phyloP scores from a whole-genome alignment of 768 basidiomycete genomes.

The Russula foetens region DNA sequence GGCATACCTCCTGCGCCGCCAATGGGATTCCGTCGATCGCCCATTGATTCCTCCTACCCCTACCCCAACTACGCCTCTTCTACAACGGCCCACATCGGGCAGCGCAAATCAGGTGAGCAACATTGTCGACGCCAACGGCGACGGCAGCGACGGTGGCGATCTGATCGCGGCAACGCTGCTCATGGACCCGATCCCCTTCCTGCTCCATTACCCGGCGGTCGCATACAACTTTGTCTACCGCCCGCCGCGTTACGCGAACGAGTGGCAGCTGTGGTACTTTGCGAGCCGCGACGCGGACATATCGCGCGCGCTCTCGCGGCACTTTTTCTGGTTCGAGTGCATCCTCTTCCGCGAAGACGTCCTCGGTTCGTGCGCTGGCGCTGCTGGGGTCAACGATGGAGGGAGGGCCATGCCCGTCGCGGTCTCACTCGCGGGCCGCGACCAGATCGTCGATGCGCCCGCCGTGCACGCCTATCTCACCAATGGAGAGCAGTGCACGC shows the following conservation, averaged over 20 bases:
- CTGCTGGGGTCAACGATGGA: background rate
- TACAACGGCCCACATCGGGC: too few relatives aligned
- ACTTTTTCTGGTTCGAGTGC: constrained; percentile 62
- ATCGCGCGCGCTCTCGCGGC: constrained; percentile 46
- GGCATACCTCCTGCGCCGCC: constrained; percentile 42
- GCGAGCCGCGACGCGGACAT: constrained; percentile 56
- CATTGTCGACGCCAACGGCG: background rate
- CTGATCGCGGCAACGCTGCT: constrained; percentile 41
- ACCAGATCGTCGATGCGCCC: constrained; percentile 36
- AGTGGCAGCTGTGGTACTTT: constrained; percentile 66
- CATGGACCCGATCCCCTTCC: constrained; percentile 58
- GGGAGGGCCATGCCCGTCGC: constrained; percentile 20
- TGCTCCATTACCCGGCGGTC: constrained; percentile 54
- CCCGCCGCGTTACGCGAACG: constrained; percentile 38
- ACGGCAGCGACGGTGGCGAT: constrained; percentile 7
- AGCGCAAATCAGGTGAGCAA: background rate
- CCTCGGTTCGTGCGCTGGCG: constrained; percentile 1
- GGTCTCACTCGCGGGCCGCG: constrained; percentile 33
- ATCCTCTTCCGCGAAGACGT: constrained; percentile 55
- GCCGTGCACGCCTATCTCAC: constrained; percentile 36
- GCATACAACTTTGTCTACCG: constrained; percentile 64
- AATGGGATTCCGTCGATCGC: constrained; percentile 8
- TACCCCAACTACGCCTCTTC: background rate
- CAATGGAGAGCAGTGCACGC: constrained; percentile 10
- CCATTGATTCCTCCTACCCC: background rate